These are phyloP conservation scores for Cytospora piceicola DNA, from an alignment of 2,329 filamentous ascomycete species.

Conservation along the genomic window DNA sequence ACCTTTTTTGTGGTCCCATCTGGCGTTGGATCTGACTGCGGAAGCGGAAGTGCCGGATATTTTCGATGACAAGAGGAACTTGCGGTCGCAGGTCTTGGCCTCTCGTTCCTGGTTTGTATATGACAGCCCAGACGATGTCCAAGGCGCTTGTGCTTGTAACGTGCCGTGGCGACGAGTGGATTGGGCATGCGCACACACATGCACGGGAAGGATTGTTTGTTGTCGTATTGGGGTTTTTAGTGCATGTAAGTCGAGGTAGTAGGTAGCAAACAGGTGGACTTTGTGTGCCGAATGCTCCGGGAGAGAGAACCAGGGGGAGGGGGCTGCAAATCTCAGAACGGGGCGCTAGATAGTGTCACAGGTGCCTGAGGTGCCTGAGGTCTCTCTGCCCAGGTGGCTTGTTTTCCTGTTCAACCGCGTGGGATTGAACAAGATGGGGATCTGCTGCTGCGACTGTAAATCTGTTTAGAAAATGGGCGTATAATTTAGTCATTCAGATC, in stretches of 20 bases:
- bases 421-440: constrained; percentile 14
- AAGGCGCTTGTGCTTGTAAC: constrained; percentile 12
- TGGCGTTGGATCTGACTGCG: constrained; percentile 19
- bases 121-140: background rate
- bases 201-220: constrained; percentile 15
- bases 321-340: constrained; percentile 17
- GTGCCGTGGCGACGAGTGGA: constrained; percentile 16
- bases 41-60: constrained; percentile 18
- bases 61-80: constrained; percentile 2
- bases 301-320: background rate
- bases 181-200: constrained; percentile 19
- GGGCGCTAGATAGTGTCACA: constrained; percentile 12
- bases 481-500: background rate
- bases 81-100: constrained; percentile 15
- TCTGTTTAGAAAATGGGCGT: background rate
- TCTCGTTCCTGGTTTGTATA: background rate
- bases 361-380: constrained; percentile 7
- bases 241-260: background rate
- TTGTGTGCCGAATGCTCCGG: constrained; percentile 7
- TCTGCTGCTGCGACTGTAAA: background rate
- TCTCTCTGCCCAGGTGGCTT: background rate
- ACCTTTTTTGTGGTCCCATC: constrained; percentile 29
- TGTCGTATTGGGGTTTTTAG: background rate
- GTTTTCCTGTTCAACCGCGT: constrained; percentile 15
- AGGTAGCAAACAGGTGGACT: constrained; percentile 20